These are phyloP conservation scores for Amanita jacksonii DNA, from an alignment of 768 basidiomycete genomes.

Conservation along the genomic window DNA sequence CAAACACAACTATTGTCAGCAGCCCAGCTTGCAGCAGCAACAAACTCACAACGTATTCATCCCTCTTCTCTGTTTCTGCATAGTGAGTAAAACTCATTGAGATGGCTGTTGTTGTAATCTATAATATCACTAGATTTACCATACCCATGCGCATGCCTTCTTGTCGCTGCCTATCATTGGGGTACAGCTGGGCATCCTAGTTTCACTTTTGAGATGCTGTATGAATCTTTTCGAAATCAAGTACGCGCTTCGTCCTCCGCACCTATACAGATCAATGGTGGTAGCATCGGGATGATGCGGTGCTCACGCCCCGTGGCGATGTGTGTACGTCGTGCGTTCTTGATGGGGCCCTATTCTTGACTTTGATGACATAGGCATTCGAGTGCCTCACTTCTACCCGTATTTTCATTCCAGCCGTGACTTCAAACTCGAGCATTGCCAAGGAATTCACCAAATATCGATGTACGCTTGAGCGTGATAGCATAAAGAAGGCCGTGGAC, in stretches of 20 bases:
- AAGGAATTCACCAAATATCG: slow-evolving; percentile 73
- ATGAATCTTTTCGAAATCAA: slow-evolving; percentile 70
- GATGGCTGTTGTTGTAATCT: not conserved
- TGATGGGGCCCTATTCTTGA: slow-evolving; percentile 2
- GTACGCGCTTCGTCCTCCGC: slow-evolving; percentile 63
- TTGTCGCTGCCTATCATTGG: slow-evolving; percentile 79
- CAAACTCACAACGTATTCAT: slow-evolving; percentile 47
- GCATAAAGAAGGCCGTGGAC: slow-evolving; percentile 60
- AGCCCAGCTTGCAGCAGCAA: slow-evolving; percentile 31
- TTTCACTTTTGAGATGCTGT: slow-evolving; percentile 89
- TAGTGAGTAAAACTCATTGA: slow-evolving; percentile 29
- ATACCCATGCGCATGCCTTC: slow-evolving; percentile 72
- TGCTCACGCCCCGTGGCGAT: slow-evolving; percentile 57
- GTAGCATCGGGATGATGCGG: slow-evolving; percentile 65
- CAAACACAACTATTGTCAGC: slow-evolving; percentile 44
- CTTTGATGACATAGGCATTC: slow-evolving; percentile 48
- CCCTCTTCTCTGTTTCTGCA: slow-evolving; percentile 40
- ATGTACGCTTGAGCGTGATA: slow-evolving; percentile 51
- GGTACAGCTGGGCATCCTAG: slow-evolving; percentile 64
- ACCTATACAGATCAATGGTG: slow-evolving; percentile 66
- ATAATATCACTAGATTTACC: slow-evolving; percentile 42
- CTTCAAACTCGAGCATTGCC: slow-evolving; percentile 38
- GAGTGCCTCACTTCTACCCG: slow-evolving; percentile 50
- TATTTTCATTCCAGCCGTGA: slow-evolving; percentile 45
- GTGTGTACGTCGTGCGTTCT: slow-evolving; percentile 36